Evolutionary conservation across 139 green algal species (phyloP), one percentile per base, ranked within the genome.

Genomic region (Pleodorina starrii): DNA sequence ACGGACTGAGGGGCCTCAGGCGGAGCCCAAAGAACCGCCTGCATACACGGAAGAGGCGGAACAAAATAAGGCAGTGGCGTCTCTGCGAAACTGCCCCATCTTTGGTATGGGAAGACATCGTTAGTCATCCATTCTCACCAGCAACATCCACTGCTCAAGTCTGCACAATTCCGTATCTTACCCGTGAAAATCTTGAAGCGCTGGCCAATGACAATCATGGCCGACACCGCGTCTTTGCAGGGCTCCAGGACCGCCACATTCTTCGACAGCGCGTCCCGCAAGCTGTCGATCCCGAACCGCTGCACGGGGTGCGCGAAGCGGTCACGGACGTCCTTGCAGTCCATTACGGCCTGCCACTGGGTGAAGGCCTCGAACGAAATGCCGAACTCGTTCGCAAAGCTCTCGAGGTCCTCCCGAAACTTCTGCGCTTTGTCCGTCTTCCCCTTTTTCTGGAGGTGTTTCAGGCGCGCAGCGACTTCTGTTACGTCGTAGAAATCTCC

Each of bases 321-420:
- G 72, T 57, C 72, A 6, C 42, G 40, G 21, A 38, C 42, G 40
- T 54, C 42, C 72, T 79, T 59, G 72, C 72, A 79, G 25, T 54
- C 40, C 72, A 79, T 79, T 4, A 79, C 72, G 72, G 72, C 72
- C 72, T 79, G 72, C 72, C 72, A 79, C 72, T 79, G 72, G 72
- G 36, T 79, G 72, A 79, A 79, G 72, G 72, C 72, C 40, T 54
- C 72, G 40, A 79, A 59, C 40, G 72, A 79, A 59, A 79, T 59
- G 72, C 72, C 72, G 40, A 59, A 79, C 72, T 54, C 23, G 40
- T 38, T 57, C 42, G 72, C 40, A 57, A 79, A 79, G 72, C 72
- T 79, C 72, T 57, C 42, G 72, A 79, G 72, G 40, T 79, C 72
- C 72, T 36, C 42, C 72, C 57, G 72, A 42, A 79, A 79, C 69